These are phyloP conservation scores for Lactarius vividus DNA, from an alignment of 768 basidiomycete genomes.

Conservation along the genomic window DNA sequence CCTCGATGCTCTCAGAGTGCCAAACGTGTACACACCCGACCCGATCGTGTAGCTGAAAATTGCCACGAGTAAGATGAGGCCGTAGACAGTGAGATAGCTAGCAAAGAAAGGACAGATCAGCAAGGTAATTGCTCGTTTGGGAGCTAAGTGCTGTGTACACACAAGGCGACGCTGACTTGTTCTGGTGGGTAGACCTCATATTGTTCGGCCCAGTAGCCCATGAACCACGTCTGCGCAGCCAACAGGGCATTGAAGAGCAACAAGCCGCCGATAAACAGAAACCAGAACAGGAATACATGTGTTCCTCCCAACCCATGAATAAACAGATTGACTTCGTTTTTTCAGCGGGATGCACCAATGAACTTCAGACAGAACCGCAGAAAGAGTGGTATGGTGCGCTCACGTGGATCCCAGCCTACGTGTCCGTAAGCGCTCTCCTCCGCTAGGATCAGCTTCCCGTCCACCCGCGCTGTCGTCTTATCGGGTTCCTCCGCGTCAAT, in stretches of 20 bases:
- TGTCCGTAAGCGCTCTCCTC: conserved; percentile 64
- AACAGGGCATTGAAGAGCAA: conserved; percentile 29
- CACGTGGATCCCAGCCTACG: conserved; percentile 47
- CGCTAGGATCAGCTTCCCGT: conserved; percentile 60
- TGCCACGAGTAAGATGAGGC: conserved; percentile 36
- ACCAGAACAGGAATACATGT: conserved; percentile 35
- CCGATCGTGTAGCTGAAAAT: conserved; percentile 37
- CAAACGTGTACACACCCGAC: conserved; percentile 44
- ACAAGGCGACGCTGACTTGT: conserved; percentile 39
- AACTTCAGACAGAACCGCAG: not conserved
- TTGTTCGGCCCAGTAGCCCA: conserved; percentile 46
- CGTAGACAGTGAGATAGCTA: conserved; percentile 50
- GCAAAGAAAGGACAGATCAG: not conserved
- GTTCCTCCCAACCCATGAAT: conserved; percentile 32
- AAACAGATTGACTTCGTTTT: conserved; percentile 34
- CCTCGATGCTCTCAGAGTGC: conserved; percentile 51
- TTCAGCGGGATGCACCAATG: conserved; percentile 19
- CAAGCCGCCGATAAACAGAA: conserved; percentile 26
- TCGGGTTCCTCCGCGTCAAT: conserved; percentile 29
- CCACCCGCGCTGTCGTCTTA: conserved; percentile 30
- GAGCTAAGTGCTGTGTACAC: conserved; percentile 17
- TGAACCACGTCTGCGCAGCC: conserved; percentile 41
- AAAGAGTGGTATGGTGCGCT: conserved; percentile 28
- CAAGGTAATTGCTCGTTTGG: no score
- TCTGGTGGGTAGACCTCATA: conserved; percentile 37